Conservation (phyloP, 2,329 filamentous ascomycete genomes). For the Hymenotorrendiella dingleyae region DNA sequence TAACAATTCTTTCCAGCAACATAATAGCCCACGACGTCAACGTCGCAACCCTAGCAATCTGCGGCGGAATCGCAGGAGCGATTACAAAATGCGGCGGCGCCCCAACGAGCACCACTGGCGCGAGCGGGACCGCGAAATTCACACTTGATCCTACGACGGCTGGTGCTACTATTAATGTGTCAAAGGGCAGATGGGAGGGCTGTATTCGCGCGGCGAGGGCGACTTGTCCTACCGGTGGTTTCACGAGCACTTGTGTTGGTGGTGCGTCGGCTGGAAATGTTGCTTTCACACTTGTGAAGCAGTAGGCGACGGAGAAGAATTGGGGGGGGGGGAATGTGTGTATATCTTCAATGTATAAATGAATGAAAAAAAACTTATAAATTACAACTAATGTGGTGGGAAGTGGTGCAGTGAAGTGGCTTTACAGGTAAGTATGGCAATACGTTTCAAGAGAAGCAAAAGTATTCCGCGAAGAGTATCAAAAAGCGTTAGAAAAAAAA, state of each 20-base stretch:
- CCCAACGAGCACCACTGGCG: conserved; percentile 39
- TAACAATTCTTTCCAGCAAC: conserved; percentile 5
- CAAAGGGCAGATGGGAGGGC: conserved; percentile 46
- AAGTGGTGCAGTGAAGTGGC: no score
- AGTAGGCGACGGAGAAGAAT: neutral
- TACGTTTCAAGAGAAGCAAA: no score
- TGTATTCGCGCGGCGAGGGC: conserved; percentile 45
- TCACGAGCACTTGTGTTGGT: conserved; percentile 23
- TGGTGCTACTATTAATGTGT: conserved; percentile 46
- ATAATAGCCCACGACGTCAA: conserved; percentile 39
- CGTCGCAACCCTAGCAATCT: conserved; percentile 43
- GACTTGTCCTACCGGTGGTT: conserved; percentile 18
- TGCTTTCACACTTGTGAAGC: conserved; percentile 15
- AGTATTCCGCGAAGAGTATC: no score
- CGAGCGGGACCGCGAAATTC: conserved; percentile 44
- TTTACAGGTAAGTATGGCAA: no score
- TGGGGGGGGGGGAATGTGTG: no score
- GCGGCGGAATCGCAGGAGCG: conserved; percentile 41
- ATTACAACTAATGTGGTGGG: no score
- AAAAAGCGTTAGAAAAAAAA: no score
- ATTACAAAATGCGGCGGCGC: conserved; percentile 41
- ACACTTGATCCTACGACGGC: conserved; percentile 36
- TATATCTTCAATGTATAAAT: no score
- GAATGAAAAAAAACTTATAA: no score
- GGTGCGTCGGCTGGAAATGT: conserved; percentile 22